Evolutionary conservation across 1,284 basidiomycete species (phyloP).

Genomic region (Tetrapyrgos nigripes): DNA sequence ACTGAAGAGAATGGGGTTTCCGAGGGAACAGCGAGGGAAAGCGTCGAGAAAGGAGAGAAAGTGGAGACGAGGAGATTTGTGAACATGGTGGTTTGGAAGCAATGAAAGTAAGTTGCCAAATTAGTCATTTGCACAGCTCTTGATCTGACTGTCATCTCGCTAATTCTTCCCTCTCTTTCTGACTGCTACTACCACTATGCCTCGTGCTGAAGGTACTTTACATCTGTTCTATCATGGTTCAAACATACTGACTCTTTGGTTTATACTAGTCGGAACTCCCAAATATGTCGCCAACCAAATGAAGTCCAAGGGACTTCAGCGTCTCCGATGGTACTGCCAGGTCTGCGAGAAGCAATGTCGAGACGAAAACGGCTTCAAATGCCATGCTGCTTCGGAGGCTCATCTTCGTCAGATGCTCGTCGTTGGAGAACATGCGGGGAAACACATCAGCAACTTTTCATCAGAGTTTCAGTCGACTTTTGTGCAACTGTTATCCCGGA

Average conservation of each 20-base stretch:
- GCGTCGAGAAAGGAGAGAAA: constrained; percentile 78
- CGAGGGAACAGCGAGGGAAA: constrained; percentile 65
- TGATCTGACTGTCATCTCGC: background rate
- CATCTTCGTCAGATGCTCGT: constrained; percentile 97
- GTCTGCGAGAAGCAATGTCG: constrained; percentile 96
- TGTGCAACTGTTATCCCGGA: constrained; percentile 83
- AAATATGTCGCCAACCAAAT: constrained; percentile 95
- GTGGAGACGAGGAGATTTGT: constrained; percentile 71
- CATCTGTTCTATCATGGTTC: background rate
- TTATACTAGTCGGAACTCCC: constrained; percentile 77
- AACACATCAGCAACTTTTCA: constrained; percentile 92
- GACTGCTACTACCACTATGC: constrained; percentile 54
- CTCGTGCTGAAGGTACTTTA: constrained; percentile 75
- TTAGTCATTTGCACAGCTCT: background rate
- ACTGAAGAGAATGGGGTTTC: constrained; percentile 57
- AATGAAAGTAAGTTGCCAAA: background rate
- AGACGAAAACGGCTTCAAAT: constrained; percentile 98
- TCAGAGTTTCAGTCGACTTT: constrained; percentile 92
- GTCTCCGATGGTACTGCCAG: constrained; percentile 96
- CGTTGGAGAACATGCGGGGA: constrained; percentile 91
- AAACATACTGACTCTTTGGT: background rate
- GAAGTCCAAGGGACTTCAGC: constrained; percentile 95
- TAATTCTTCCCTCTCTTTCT: background rate
- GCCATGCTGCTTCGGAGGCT: constrained; percentile 84
- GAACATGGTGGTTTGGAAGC: constrained; percentile 40